A percentile compares a stretch with the other conserved stretches of the same genome.
Evolutionary conservation across 257 asterid genomes (phyloP).

Genomic region (Solanum microdontum): DNA sequence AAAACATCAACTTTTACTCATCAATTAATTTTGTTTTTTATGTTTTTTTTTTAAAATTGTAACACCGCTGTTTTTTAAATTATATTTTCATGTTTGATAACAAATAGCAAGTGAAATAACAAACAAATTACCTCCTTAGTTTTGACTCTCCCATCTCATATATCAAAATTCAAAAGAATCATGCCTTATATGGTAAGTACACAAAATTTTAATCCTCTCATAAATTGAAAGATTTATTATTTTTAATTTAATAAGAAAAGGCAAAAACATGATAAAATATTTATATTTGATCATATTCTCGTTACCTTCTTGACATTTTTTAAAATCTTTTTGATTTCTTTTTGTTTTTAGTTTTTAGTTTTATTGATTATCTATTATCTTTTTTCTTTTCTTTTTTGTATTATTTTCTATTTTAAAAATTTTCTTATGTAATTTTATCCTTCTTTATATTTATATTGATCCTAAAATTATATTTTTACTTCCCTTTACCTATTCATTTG

Average conservation of each 20-base stretch:
- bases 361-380: background rate
- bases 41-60: background rate
- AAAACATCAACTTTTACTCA: background rate
- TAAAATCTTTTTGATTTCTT: background rate
- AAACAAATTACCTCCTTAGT: background rate
- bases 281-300: background rate
- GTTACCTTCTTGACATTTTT: background rate
- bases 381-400: background rate
- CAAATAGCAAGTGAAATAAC: background rate
- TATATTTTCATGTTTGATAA: background rate
- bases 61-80: background rate
- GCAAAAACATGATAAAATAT: background rate
- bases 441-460: background rate
- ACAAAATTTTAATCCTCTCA: background rate
- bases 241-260: background rate
- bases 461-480: background rate
- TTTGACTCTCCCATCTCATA: background rate
- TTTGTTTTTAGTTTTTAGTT: background rate
- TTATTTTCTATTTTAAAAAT: background rate
- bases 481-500: background rate
- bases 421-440: background rate
- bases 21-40: background rate
- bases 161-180: background rate
- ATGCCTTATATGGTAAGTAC: background rate
- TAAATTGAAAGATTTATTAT: too few relatives aligned